phyloP scores from a whole-genome alignment of 2,329 filamentous ascomycete genomes.

The Aspergillus chevalieri region DNA sequence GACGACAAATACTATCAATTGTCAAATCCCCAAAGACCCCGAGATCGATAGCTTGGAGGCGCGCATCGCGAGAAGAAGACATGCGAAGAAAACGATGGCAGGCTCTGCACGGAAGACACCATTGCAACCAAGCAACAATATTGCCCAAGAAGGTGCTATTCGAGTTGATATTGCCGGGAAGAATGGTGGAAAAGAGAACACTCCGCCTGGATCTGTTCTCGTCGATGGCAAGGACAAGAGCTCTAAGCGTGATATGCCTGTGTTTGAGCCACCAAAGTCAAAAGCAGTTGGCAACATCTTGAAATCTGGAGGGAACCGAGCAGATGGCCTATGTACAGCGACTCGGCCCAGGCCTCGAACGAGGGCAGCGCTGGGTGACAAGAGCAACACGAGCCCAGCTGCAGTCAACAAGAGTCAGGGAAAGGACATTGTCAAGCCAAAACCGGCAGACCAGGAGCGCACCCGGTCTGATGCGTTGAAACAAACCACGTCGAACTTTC shows the following conservation, averaged over 20 bases:
- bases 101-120: slow-evolving; percentile 36
- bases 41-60: slow-evolving; percentile 29
- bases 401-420: slow-evolving; percentile 8
- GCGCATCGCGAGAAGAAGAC: slow-evolving; percentile 28
- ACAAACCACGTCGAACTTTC: slow-evolving; percentile 8
- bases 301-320: slow-evolving; percentile 2
- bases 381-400: slow-evolving; percentile 2
- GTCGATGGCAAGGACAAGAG: slow-evolving; percentile 11
- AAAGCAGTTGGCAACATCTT: slow-evolving; percentile 14
- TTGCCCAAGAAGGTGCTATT: slow-evolving; percentile 37
- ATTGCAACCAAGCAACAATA: slow-evolving; percentile 38
- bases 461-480: slow-evolving; percentile 5
- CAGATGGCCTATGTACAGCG: slow-evolving; percentile 4
- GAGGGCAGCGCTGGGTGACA: background rate
- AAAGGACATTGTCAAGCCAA: background rate
- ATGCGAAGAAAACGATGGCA: slow-evolving; percentile 17
- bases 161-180: slow-evolving; percentile 46
- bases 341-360: slow-evolving; percentile 1
- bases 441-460: background rate
- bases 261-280: slow-evolving; percentile 16
- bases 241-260: slow-evolving; percentile 6
- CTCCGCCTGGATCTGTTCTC: slow-evolving; percentile 44
- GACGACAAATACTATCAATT: slow-evolving; percentile 1
- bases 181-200: slow-evolving; percentile 58
- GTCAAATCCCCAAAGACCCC: slow-evolving; percentile 9